Evolutionary conservation across 345 rosid species (phyloP), one percentile per base, ranked within the genome.

Genomic region (Salix viminalis): DNA sequence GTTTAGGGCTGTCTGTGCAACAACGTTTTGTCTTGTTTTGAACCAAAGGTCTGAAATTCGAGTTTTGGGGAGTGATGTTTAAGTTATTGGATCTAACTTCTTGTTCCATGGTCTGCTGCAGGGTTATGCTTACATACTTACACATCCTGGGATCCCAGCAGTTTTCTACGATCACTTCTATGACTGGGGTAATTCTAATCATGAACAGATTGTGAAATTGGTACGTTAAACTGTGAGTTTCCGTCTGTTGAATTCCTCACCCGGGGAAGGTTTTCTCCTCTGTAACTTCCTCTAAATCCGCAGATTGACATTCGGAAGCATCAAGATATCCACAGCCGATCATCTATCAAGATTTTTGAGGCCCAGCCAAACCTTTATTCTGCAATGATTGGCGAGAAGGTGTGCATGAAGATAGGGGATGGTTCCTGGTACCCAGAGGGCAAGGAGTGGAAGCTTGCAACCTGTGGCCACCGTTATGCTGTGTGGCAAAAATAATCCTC

Each of bases 341-440:
- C 95, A 67, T 74, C 90, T 21, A 71, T 94, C 69, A 82, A 74
- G 26, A 83, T 92, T 76, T 52, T 89, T 69, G 91, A 90, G 81
- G 92, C 97, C 10, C 84, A 86, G 66, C 83, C 93, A 56, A 90
- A 88, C 76, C 86, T 94, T 67, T 94, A 90, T 71, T 86, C 93
- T 30, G 97, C 98, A 58, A 76, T 88, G 67, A 83, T 90, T 34
- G 98, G 91, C 41, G 98, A 90, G 76, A 92, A 90, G 71, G 69
- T 94, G 50, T 87, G 92, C 73, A 88, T 92, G 95, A 94, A 94
- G 87, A 82, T 94, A 52, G 97, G 98, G 60, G 92, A 91, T 32
- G 95, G 91, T 42, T 91, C 97, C 42, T 94, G 98, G 98, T 88
- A 90, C 79, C 98, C 98, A 58, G 81, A 91, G 34, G 97, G 89